Evolutionary conservation across 2,329 filamentous ascomycete species (phyloP).

Genomic region (Monosporascus sp.): DNA sequence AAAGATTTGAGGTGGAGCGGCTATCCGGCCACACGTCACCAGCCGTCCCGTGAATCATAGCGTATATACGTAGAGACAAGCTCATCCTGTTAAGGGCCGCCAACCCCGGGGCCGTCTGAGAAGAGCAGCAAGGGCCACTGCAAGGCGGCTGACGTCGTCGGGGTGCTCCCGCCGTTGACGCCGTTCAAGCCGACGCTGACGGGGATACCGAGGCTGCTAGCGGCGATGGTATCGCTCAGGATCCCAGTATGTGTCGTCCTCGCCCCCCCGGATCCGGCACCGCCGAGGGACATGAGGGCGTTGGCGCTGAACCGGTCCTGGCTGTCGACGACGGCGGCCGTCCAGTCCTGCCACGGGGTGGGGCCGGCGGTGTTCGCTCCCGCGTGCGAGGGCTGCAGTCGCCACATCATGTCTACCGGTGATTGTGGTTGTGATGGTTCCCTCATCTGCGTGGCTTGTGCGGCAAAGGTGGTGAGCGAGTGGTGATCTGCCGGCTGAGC

Average conservation of each 20-base stretch:
- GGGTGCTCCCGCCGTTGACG: slow-evolving; percentile 14
- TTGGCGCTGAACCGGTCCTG: slow-evolving; percentile 46
- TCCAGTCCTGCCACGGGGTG: slow-evolving; percentile 48
- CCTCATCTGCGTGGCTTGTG: slow-evolving; percentile 23
- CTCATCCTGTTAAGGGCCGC: slow-evolving; percentile 14
- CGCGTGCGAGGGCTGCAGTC: slow-evolving; percentile 22
- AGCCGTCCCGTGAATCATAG: no score
- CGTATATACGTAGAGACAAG: no score
- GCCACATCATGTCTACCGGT: slow-evolving; percentile 21
- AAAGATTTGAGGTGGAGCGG: no score
- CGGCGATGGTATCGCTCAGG: background rate
- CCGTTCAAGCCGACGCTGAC: background rate
- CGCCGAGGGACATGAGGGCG: slow-evolving; percentile 41
- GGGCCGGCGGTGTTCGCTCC: slow-evolving; percentile 26
- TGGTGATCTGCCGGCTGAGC: slow-evolving; percentile 18
- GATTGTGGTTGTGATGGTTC: slow-evolving; percentile 8
- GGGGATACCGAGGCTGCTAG: background rate
- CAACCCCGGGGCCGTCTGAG: slow-evolving; percentile 20
- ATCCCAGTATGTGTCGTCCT: slow-evolving; percentile 1
- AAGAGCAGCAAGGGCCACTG: slow-evolving; percentile 28
- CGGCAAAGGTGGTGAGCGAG: slow-evolving; percentile 22
- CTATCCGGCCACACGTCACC: no score
- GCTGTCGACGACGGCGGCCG: slow-evolving; percentile 42
- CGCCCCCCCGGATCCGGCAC: slow-evolving; percentile 22
- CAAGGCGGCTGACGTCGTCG: slow-evolving; percentile 19